phyloP scores from a whole-genome alignment of 352 stramenopile species.

The Phytopythium boreale region DNA sequence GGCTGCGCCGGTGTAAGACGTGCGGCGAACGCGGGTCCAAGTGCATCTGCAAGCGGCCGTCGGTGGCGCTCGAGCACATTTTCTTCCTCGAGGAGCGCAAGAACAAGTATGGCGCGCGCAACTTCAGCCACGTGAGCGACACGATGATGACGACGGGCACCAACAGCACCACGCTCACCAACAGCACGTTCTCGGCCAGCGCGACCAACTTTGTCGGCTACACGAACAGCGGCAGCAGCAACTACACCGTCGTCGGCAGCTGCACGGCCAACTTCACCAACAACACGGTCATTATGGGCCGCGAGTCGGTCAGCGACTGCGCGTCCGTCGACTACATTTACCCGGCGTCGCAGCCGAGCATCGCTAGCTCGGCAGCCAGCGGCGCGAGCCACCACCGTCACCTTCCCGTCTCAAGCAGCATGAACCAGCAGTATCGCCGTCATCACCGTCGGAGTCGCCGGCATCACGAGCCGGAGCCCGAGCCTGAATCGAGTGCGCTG shows the following conservation, averaged over 20 bases:
- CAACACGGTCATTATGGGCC: slow-evolving; percentile 37
- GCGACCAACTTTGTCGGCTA: slow-evolving; percentile 14
- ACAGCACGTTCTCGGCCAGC: slow-evolving; percentile 31
- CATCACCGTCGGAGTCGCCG: slow-evolving; percentile 6
- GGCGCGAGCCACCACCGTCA: not conserved
- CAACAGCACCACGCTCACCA: slow-evolving; percentile 29
- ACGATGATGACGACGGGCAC: slow-evolving; percentile 37
- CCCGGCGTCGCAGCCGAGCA: slow-evolving; percentile 6
- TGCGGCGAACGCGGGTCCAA: slow-evolving; percentile 61
- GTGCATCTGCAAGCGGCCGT: slow-evolving; percentile 67
- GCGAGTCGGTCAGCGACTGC: slow-evolving; percentile 31
- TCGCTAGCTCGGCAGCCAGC: not conserved
- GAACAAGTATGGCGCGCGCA: slow-evolving; percentile 72
- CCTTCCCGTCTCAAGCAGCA: not conserved
- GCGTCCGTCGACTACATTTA: slow-evolving; percentile 27
- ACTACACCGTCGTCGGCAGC: not conserved
- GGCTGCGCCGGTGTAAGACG: slow-evolving; percentile 61
- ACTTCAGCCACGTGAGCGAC: slow-evolving; percentile 80
- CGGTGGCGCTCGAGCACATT: slow-evolving; percentile 73
- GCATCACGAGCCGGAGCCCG: not conserved
- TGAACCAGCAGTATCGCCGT: slow-evolving; percentile 3
- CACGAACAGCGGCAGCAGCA: slow-evolving; percentile 10
- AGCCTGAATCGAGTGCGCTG: slow-evolving; percentile 23
- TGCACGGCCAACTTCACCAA: slow-evolving; percentile 14
- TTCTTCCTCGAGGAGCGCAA: slow-evolving; percentile 82